Conservation (phyloP, 345 rosid genomes). For the Gossypium arboreum region DNA sequence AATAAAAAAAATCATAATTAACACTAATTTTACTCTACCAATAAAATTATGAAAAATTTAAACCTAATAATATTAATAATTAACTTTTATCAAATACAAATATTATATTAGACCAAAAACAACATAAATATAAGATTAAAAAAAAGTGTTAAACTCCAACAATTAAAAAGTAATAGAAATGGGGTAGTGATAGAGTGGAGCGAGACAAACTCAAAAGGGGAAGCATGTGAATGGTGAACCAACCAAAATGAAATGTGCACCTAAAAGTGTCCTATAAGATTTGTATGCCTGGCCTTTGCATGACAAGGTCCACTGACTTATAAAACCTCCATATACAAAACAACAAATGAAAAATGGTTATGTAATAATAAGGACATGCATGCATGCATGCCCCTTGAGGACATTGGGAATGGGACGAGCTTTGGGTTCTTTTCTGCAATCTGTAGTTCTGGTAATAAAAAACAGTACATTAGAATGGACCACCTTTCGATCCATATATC, state of each 20-base stretch:
- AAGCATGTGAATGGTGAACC: conserved; percentile 17
- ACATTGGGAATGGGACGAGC: too few relatives aligned
- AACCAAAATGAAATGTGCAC: background rate
- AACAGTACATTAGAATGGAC: background rate
- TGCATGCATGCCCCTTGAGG: too few relatives aligned
- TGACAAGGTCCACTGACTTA: conserved; percentile 7
- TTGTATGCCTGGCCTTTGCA: background rate
- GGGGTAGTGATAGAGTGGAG: too few relatives aligned
- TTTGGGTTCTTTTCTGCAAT: background rate
- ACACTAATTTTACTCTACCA: too few relatives aligned
- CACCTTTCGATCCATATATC: conserved; percentile 10
- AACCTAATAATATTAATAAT: too few relatives aligned
- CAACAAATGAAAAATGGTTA: conserved; percentile 19
- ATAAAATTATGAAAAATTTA: too few relatives aligned
- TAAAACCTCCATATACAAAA: conserved; percentile 10
- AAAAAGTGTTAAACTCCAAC: too few relatives aligned
- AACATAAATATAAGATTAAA: too few relatives aligned
- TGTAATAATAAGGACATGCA: background rate
- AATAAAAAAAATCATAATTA: too few relatives aligned
- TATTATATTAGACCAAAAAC: too few relatives aligned
- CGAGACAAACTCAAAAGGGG: background rate
- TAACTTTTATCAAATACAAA: too few relatives aligned
- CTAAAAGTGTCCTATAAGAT: background rate
- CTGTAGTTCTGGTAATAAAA: background rate
- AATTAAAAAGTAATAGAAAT: too few relatives aligned